These are phyloP conservation scores for Cyclostephanos tholiformis DNA, from an alignment of 108 stramenopile genomes.

Conservation along the genomic window DNA sequence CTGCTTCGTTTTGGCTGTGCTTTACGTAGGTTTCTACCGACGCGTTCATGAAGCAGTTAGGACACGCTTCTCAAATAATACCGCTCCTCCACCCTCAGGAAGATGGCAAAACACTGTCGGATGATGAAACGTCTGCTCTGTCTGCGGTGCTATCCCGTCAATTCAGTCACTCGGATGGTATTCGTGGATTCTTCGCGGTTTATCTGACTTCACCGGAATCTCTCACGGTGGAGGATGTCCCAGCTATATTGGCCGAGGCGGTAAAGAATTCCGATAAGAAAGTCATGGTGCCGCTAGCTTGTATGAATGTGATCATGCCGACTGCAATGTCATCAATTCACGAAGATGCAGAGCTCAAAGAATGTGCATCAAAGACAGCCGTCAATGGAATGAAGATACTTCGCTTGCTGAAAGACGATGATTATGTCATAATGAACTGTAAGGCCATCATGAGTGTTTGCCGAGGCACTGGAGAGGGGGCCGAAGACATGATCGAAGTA, in stretches of 20 bases:
- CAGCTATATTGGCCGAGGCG: constrained; percentile 46
- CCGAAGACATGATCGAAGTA: constrained; percentile 16
- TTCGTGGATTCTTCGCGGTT: constrained; percentile 77
- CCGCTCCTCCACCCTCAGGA: constrained; percentile 27
- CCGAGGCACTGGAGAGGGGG: constrained; percentile 13
- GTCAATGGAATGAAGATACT: constrained; percentile 54
- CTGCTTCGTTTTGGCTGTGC: background rate
- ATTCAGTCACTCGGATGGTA: constrained; percentile 66
- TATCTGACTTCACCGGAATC: constrained; percentile 60
- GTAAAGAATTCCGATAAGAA: constrained; percentile 29
- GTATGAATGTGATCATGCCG: constrained; percentile 83
- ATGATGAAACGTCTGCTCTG: constrained; percentile 2
- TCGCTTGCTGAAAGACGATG: constrained; percentile 24
- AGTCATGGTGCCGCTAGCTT: constrained; percentile 55
- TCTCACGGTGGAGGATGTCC: constrained; percentile 34
- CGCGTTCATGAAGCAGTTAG: constrained; percentile 46
- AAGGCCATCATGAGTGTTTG: constrained; percentile 56
- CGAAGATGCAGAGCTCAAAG: constrained; percentile 48
- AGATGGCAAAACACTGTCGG: constrained; percentile 6
- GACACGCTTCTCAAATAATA: constrained; percentile 42
- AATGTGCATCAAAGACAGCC: constrained; percentile 57
- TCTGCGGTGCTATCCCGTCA: constrained; percentile 21
- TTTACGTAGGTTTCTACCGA: constrained; percentile 23
- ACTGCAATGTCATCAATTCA: constrained; percentile 77
- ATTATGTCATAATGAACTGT: constrained; percentile 35